These are phyloP conservation scores for Trichophyton schoenleinii DNA, from an alignment of 2,329 filamentous ascomycete species.

Conservation along the genomic window DNA sequence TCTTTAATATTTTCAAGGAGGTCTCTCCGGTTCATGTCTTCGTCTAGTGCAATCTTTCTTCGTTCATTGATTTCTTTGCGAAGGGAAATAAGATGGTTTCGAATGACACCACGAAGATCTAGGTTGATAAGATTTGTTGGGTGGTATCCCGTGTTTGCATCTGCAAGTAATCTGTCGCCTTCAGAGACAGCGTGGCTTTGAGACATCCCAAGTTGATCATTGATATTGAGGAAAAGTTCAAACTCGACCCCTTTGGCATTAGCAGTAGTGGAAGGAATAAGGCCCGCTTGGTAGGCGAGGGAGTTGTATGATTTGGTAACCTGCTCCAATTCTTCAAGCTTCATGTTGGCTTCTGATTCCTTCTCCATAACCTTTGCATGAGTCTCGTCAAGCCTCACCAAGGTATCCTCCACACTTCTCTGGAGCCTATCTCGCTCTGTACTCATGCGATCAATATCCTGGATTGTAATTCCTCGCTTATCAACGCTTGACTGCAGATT, in stretches of 20 bases:
- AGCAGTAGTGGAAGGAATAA: conserved; percentile 71
- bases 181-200: conserved; percentile 39
- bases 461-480: conserved; percentile 85
- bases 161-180: conserved; percentile 67
- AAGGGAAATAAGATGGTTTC: conserved; percentile 62
- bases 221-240: conserved; percentile 73
- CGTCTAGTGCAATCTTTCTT: conserved; percentile 66
- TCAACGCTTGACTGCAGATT: conserved; percentile 77
- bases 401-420: conserved; percentile 67
- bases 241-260: conserved; percentile 79
- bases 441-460: conserved; percentile 98
- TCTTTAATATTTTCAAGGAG: conserved; percentile 90
- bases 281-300: conserved; percentile 78
- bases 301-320: conserved; percentile 88
- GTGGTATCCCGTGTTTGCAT: conserved; percentile 75
- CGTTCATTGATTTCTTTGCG: conserved; percentile 89
- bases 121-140: conserved; percentile 78
- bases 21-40: conserved; percentile 89
- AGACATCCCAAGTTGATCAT: conserved; percentile 45
- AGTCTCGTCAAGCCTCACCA: conserved; percentile 65
- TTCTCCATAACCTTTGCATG: conserved; percentile 74
- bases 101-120: conserved; percentile 72
- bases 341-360: conserved; percentile 72
- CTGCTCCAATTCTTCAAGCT: conserved; percentile 83
- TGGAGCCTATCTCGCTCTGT: conserved; percentile 88